Evolutionary conservation across 2,329 filamentous ascomycete genomes (phyloP).

Genomic region (Colletotrichum cereale): DNA sequence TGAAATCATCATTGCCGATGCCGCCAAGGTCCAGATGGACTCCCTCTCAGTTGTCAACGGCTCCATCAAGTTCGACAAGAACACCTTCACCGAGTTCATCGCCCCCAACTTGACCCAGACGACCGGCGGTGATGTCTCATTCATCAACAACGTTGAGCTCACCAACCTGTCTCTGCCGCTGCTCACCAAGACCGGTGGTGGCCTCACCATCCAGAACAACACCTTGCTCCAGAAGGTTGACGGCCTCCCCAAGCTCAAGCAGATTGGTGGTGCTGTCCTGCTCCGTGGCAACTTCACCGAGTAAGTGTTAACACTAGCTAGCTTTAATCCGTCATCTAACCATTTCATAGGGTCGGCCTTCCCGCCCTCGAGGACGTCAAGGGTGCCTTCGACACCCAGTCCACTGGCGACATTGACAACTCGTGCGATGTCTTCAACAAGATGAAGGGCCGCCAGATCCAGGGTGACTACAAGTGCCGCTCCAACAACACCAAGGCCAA

Average conservation of each 20-base stretch:
- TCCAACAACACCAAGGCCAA: conserved; percentile 66
- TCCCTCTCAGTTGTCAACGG: conserved; percentile 79
- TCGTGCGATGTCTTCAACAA: conserved; percentile 68
- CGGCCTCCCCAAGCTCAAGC: conserved; percentile 76
- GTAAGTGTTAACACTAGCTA: conserved; percentile 18
- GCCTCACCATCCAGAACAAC: conserved; percentile 92
- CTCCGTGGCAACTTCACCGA: conserved; percentile 86
- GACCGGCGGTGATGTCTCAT: conserved; percentile 69
- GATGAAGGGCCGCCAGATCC: conserved; percentile 55
- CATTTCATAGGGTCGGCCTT: conserved; percentile 73
- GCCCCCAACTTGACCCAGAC: conserved; percentile 80
- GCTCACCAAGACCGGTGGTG: conserved; percentile 79
- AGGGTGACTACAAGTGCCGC: conserved; percentile 64
- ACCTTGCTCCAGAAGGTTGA: conserved; percentile 74
- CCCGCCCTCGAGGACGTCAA: conserved; percentile 75
- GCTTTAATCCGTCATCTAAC: background rate
- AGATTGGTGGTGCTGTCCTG: conserved; percentile 83
- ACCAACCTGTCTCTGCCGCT: conserved; percentile 81
- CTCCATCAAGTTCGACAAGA: conserved; percentile 87
- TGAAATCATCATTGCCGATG: conserved; percentile 74
- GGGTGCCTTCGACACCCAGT: conserved; percentile 78
- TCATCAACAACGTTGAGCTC: conserved; percentile 72
- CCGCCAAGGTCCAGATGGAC: conserved; percentile 79
- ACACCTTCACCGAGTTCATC: conserved; percentile 73
- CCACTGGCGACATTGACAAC: conserved; percentile 70